These are phyloP conservation scores for Gentiana dahurica DNA, from an alignment of 257 asterid species.

Conservation along the genomic window DNA sequence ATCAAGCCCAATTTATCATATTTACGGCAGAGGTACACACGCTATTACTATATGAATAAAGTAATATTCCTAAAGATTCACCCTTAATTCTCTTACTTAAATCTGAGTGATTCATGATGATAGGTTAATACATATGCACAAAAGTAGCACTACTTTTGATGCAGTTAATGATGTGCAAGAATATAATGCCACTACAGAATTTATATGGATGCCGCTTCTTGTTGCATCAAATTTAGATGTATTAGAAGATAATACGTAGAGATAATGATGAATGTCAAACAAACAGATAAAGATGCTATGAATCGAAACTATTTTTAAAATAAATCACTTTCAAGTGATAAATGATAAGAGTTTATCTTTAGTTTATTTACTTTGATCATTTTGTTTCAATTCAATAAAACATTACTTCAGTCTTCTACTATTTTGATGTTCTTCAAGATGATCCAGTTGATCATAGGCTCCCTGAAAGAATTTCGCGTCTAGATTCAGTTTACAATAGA, in stretches of 20 bases:
- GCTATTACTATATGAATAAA: background rate
- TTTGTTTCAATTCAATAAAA: too few species aligned
- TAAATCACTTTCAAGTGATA: too few species aligned
- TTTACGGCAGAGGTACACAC: slow-evolving; percentile 72
- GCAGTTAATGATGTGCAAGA: slow-evolving; percentile 27
- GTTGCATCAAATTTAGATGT: slow-evolving; percentile 74
- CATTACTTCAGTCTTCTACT: too few species aligned
- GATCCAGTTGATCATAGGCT: slow-evolving; percentile 77
- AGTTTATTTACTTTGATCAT: too few species aligned
- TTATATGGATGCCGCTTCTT: slow-evolving; percentile 94
- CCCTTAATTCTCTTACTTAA: background rate
- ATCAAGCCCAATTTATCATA: slow-evolving; percentile 72
- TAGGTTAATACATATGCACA: background rate
- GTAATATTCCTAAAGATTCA: background rate
- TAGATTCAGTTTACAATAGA: slow-evolving; percentile 50
- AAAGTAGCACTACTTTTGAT: background rate
- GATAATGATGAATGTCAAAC: too few species aligned
- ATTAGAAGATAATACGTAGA: too few species aligned
- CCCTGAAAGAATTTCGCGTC: slow-evolving; percentile 69
- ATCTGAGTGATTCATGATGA: background rate
- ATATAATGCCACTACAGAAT: slow-evolving; percentile 81
- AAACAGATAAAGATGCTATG: too few species aligned
- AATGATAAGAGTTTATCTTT: too few species aligned
- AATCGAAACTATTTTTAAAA: too few species aligned
- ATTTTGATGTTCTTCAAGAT: slow-evolving; percentile 2